phyloP scores from a whole-genome alignment of 768 basidiomycete genomes.

The Pleurotus eryngii region DNA sequence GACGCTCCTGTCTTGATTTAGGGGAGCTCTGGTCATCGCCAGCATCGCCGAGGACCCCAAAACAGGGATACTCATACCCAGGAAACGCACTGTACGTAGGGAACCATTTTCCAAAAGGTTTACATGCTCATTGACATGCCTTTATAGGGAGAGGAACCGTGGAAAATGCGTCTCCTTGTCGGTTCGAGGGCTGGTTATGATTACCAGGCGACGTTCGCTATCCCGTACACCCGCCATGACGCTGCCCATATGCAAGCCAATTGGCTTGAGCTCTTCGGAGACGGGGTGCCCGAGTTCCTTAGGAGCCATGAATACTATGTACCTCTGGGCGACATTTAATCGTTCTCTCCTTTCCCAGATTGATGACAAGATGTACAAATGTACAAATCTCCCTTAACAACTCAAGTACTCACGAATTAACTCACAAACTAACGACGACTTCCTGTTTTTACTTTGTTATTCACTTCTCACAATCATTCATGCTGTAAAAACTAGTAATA shows the following conservation, averaged over 20 bases:
- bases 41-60: neutral
- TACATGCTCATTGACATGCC: neutral
- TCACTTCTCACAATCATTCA: neutral
- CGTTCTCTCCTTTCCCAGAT: too few relatives aligned
- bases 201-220: neutral
- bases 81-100: neutral
- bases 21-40: neutral
- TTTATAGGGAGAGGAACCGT: neutral
- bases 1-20: neutral
- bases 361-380: neutral
- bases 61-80: neutral
- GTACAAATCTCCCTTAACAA: neutral
- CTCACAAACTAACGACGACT: neutral
- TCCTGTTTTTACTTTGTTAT: neutral
- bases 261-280: neutral
- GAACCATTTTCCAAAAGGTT: neutral
- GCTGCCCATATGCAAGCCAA: neutral
- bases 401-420: neutral
- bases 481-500: neutral
- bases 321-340: neutral
- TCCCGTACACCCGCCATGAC: neutral
- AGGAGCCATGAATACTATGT: neutral
- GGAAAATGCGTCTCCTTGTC: neutral
- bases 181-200: neutral
- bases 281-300: neutral